Percentiles rank a stretch among this genome's conserved stretches.
These are phyloP conservation scores for Dioszegia hungarica DNA, from an alignment of 768 basidiomycete genomes.

Conservation along the genomic window DNA sequence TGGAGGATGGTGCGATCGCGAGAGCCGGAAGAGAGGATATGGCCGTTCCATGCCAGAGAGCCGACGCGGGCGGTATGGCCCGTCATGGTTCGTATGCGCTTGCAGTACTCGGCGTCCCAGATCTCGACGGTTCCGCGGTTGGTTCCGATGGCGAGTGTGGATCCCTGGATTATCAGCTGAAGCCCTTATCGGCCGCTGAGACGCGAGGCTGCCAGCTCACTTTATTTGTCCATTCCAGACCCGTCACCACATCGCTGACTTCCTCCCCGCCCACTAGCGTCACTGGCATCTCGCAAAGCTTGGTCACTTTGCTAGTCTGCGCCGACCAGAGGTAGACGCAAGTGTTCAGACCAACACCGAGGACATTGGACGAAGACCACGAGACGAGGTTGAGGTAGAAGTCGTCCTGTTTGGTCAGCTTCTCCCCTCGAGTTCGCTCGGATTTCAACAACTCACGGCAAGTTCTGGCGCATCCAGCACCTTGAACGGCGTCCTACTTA, in stretches of 20 bases:
- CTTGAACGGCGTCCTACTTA: constrained; percentile 92
- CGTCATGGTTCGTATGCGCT: constrained; percentile 72
- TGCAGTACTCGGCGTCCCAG: constrained; percentile 78
- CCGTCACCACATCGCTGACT: constrained; percentile 67
- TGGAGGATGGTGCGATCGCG: constrained; percentile 87
- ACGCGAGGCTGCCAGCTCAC: constrained; percentile 38
- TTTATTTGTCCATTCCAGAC: constrained; percentile 87
- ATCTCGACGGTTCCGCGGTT: constrained; percentile 83
- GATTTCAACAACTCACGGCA: constrained; percentile 52
- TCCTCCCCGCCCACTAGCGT: constrained; percentile 22
- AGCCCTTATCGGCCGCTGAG: background rate
- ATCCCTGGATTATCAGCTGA: constrained; percentile 54
- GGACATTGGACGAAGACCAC: constrained; percentile 91
- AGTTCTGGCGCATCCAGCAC: constrained; percentile 96
- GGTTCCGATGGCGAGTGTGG: constrained; percentile 87
- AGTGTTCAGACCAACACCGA: constrained; percentile 83
- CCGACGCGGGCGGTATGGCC: constrained; percentile 89
- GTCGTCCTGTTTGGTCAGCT: constrained; percentile 60
- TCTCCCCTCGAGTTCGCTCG: background rate
- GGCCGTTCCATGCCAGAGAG: constrained; percentile 86
- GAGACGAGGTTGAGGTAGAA: constrained; percentile 98
- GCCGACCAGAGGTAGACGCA: constrained; percentile 98
- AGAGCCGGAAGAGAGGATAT: constrained; percentile 82
- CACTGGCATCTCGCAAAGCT: constrained; percentile 70
- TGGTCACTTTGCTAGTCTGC: constrained; percentile 83